A percentile compares a stretch with the other conserved stretches of the same genome.
These are phyloP conservation scores for Penicillium sp. DNA, from an alignment of 2,329 filamentous ascomycete species.

Conservation along the genomic window DNA sequence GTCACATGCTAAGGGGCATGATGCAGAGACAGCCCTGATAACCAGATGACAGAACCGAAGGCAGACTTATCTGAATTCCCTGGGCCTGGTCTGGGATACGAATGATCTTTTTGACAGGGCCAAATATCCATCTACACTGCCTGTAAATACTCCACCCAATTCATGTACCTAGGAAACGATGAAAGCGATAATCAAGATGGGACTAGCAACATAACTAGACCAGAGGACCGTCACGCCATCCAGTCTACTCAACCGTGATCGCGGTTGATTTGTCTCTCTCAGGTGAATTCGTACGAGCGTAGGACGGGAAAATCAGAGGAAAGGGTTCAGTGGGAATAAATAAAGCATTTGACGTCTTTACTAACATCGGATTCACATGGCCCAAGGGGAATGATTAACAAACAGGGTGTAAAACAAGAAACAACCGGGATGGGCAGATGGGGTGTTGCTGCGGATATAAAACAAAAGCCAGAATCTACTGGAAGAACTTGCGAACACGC, in stretches of 20 bases:
- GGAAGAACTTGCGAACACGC: slow-evolving; percentile 76
- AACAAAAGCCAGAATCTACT: slow-evolving; percentile 46
- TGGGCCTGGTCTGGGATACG: too few relatives aligned
- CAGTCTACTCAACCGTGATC: neutral
- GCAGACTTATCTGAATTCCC: too few relatives aligned
- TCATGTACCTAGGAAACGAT: neutral
- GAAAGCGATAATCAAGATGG: neutral
- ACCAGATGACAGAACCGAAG: too few relatives aligned
- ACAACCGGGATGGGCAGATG: slow-evolving; percentile 3
- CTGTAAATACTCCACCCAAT: too few relatives aligned
- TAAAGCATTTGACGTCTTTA: slow-evolving; percentile 22
- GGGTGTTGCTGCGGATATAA: slow-evolving; percentile 20
- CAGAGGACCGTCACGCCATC: neutral
- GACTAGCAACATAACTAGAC: neutral
- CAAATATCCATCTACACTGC: too few relatives aligned
- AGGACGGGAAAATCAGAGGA: neutral
- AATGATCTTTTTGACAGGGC: too few relatives aligned
- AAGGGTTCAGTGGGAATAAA: slow-evolving; percentile 11
- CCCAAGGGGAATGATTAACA: slow-evolving; percentile 25
- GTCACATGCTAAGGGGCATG: too few relatives aligned
- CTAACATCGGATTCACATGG: slow-evolving; percentile 30
- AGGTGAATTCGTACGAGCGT: neutral
- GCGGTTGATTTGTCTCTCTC: neutral
- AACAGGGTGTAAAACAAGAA: slow-evolving; percentile 8
- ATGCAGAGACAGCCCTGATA: too few relatives aligned